Base-by-base conservation (phyloP, 2,329 filamentous ascomycete genomes). In the Chaetomium olivaceum region DNA sequence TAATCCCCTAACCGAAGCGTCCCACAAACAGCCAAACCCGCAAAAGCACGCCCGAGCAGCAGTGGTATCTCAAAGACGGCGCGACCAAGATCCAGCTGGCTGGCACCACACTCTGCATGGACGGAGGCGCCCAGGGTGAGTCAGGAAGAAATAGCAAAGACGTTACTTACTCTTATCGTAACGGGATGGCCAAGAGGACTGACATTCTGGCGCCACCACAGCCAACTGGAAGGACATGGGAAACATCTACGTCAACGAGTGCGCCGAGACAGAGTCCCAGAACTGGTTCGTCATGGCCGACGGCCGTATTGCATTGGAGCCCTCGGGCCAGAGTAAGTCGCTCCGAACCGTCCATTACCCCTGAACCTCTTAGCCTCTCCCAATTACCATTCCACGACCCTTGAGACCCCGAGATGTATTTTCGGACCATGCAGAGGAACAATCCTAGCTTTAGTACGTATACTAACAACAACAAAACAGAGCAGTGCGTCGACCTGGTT, bases 191-290 rank as follows among this genome's bases (percentile, higher is more conserved):
- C 1, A 36, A 56, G 3, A 23, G 33, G 2, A 12, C 57, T 58
- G 14, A 48, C 57, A 52, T 25, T 19, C n/a, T 54, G 59, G 62
- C 7, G 16, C 39, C 16, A 19, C 19, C 39, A 61, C 59, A 78
- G 76, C 68, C 67, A 77, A 76, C 73, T 80, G 77, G 77, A 78
- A 75, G 70, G 76, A 79, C 64, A 79, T 79, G 77, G 77, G 73
- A n/a, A 73, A 61, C 63, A 71, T 79, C 69, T 73, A 67, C 60
- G 62, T 80, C 29, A 72, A 73, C 50, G 71, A 75, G 14, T 80
- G 78, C 70, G 71, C 73, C 59, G 75, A 72, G 23, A 71, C 71
- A 21, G 71, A 73, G 19, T 73, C 71, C 8, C 78, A 80, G 71
- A 75, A 76, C 63, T 80, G 76, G 76, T 67, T 74, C 21, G 74